Evolutionary conservation across 192 early-diverging fungal genomes (phyloP), one percentile per base, ranked within the genome.

Genomic region (Mortierella hygrophila): DNA sequence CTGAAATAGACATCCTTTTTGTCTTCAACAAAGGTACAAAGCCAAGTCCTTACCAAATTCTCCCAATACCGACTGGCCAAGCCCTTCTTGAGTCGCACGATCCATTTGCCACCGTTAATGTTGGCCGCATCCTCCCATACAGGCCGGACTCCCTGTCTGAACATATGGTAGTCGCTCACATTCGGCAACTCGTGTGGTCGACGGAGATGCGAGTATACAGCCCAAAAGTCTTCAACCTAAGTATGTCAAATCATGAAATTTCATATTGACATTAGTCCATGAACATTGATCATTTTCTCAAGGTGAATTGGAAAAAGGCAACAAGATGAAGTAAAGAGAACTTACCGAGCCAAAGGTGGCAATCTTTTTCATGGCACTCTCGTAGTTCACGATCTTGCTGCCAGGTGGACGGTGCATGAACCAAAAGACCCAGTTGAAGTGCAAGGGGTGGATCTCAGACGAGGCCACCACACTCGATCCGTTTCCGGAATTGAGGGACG

Each of bases 101-200:
- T 99, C 98, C 98, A 99, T 78, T 98, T 98, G 71, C 98, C 98
- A 54, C 98, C 98, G 69, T 92, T 93, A 68, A 95, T 91, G 78
- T 97, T 97, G 37, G 83, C 89, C 0, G 90, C 79, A 75, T 98
- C 97, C 93, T 99, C 98, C 98, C 98, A 99, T 18, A 97, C 95
- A 69, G 98, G 98, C 69, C 96, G 88, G 57, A 98, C 93, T 23
- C 96, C 97, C 26, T 94, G 90, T 85, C 97, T 97, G 91, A 99
- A 99, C 80, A 99, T 84, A 82, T 97, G 97, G 83, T 96, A 96
- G 85, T 99, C 98, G 76, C 93, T 94, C 84, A 98, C 95, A 74
- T 94, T 94, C 11, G 94, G 94, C 75, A 99, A 91, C 65, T 96
- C 94, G 79, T 95, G 89, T 38, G 98, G 96, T 74, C 97, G 93